Base-by-base conservation (phyloP, 2,329 filamentous ascomycete species). In the Aureobasidium melanogenum region DNA sequence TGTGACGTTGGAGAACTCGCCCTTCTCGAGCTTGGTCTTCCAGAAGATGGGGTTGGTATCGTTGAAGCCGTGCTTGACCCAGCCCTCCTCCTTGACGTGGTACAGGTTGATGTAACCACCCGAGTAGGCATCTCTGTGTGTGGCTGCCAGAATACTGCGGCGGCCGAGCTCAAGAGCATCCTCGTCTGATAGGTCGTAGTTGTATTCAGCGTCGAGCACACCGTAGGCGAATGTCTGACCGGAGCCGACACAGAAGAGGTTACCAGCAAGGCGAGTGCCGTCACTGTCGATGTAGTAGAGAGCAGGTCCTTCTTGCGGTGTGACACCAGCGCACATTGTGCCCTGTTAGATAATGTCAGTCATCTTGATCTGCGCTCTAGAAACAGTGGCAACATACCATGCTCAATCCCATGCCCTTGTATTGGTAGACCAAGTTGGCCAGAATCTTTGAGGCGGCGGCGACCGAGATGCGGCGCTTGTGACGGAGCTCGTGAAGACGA, bases 21-120 rank as follows among this genome's bases (percentile, higher is more conserved):
- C 92, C 85, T 96, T 96, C 76, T 96, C 88, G 72, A 99, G 79
- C 86, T 99, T 99, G 54, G 92, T 97, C 82, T 96, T 88, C 94
- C 94, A 99, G 87, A 99, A 99, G 73, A 97, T 96, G 47, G 93
- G 93, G 81, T 97, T 97, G 69, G 93, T 97, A 77, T 99, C 94
- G 68, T 82, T 91, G 83, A 99, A 99, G 65, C 94, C 94, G 73
- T 97, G 93, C 84, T 96, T 96, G 71, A 96, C 92, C 94, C 94
- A 99, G 69, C 94, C 94, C 66, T 91, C 88, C 81, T 99, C 93
- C 86, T 97, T 97, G 74, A 99, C 92, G 73, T 99, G 94, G 79
- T 99, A 99, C 73, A 97, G 75, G 80, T 99, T 99, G 83, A 99
- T 97, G 80, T 85, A 97, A 67, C 94, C 94, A 81, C 94, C 94